phyloP scores from a whole-genome alignment of 768 basidiomycete species.

The Termitomyces sp. region DNA sequence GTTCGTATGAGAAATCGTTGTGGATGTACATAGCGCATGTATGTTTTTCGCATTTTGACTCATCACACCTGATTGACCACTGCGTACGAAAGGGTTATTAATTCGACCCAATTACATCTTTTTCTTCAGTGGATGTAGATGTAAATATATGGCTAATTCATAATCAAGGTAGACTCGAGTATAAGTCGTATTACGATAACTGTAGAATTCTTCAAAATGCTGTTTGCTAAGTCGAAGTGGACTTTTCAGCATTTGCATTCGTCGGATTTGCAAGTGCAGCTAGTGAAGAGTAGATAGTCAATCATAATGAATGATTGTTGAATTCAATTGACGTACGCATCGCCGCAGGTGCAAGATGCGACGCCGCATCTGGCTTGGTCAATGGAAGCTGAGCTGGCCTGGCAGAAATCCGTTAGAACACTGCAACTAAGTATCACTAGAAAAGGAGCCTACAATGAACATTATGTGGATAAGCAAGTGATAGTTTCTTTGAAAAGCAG shows the following conservation, averaged over 20 bases:
- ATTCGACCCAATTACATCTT: no score
- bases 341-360: constrained; percentile 46
- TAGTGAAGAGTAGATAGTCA: constrained; percentile 16
- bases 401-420: background rate
- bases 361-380: constrained; percentile 43
- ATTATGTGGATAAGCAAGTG: background rate
- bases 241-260: constrained; percentile 59
- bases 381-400: constrained; percentile 33
- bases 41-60: no score
- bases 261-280: constrained; percentile 55
- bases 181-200: background rate
- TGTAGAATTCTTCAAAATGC: background rate
- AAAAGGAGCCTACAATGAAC: background rate
- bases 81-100: background rate
- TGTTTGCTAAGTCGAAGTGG: background rate
- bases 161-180: background rate
- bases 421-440: background rate
- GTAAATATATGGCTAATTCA: background rate
- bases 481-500: background rate
- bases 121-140: no score
- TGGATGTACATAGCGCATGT: no score
- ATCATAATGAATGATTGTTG: background rate
- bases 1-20: no score
- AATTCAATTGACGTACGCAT: constrained; percentile 25
- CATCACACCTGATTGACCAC: background rate